These are phyloP conservation scores for Auriscalpium microsporum DNA, from an alignment of 768 basidiomycete genomes.

Conservation along the genomic window DNA sequence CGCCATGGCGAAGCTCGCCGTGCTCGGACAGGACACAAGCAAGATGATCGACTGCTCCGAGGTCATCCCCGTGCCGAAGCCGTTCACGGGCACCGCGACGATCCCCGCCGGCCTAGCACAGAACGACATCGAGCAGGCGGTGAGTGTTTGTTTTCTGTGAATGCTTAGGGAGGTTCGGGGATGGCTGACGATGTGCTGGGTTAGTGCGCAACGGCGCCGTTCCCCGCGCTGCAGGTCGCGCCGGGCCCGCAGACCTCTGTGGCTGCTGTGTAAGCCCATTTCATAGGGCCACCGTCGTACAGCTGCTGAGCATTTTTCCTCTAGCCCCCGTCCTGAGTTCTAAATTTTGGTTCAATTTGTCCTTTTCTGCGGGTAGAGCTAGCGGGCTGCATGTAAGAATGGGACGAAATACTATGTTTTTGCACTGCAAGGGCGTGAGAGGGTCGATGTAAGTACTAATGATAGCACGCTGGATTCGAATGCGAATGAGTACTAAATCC, in stretches of 20 bases:
- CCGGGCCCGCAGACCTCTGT: slow-evolving; percentile 27
- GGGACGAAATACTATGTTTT: no score
- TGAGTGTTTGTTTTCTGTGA: not conserved
- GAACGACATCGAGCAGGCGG: not conserved
- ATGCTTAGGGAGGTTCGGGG: not conserved
- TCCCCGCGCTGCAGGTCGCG: slow-evolving; percentile 26
- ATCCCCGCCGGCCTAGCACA: not conserved
- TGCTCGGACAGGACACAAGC: slow-evolving; percentile 31
- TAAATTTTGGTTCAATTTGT: no score
- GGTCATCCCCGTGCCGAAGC: slow-evolving; percentile 1
- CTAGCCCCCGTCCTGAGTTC: no score
- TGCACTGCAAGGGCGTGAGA: no score
- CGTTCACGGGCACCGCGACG: not conserved
- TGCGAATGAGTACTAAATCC: no score
- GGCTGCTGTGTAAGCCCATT: slow-evolving; percentile 23
- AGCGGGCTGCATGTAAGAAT: no score
- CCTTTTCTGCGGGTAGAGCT: no score
- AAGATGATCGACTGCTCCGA: slow-evolving; percentile 31
- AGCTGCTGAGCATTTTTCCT: no score
- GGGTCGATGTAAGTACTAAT: no score
- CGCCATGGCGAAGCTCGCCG: slow-evolving; percentile 36
- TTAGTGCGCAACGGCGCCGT: slow-evolving; percentile 13
- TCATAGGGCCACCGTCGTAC: no score
- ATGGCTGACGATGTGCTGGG: not conserved
- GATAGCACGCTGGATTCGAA: no score